phyloP scores from a whole-genome alignment of 2,329 filamentous ascomycete species.

The Apiospora malaysiana region DNA sequence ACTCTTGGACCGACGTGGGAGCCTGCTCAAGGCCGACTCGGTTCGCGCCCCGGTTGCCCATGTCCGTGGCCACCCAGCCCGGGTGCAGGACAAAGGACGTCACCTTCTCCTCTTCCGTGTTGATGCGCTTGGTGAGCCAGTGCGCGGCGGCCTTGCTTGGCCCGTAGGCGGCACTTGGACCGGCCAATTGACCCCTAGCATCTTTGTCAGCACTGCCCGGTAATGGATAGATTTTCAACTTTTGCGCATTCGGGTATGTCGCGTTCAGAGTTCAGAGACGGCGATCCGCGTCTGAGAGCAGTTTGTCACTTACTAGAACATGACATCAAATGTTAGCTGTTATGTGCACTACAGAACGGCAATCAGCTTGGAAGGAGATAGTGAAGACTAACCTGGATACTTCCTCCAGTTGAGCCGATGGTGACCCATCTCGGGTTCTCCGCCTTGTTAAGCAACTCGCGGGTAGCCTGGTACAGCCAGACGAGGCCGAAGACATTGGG shows the following conservation, averaged over 20 bases:
- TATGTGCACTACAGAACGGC: too few relatives aligned
- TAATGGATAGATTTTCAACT: too few relatives aligned
- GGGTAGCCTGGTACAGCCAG: conserved; percentile 50
- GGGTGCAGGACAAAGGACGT: conserved; percentile 41
- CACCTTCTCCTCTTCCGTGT: conserved; percentile 42
- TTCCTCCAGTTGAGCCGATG: too few relatives aligned
- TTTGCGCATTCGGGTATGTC: too few relatives aligned
- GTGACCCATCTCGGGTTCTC: conserved; percentile 40
- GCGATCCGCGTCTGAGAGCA: too few relatives aligned
- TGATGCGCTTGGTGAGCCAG: conserved; percentile 40
- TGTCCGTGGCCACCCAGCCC: conserved; percentile 47
- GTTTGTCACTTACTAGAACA: too few relatives aligned
- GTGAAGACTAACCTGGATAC: background rate
- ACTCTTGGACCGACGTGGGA: background rate
- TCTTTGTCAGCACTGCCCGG: too few relatives aligned
- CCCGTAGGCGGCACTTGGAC: conserved; percentile 48
- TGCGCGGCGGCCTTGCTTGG: conserved; percentile 46
- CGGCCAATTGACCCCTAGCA: conserved; percentile 28
- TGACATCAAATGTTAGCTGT: too few relatives aligned
- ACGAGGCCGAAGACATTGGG: conserved; percentile 51
- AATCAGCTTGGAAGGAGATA: too few relatives aligned
- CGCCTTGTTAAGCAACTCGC: conserved; percentile 44
- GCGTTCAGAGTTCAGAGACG: too few relatives aligned
- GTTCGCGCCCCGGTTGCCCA: conserved; percentile 41
- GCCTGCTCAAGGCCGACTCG: background rate